phyloP scores from a whole-genome alignment of 2,329 filamentous ascomycete genomes.

The Penicillium glabrum region DNA sequence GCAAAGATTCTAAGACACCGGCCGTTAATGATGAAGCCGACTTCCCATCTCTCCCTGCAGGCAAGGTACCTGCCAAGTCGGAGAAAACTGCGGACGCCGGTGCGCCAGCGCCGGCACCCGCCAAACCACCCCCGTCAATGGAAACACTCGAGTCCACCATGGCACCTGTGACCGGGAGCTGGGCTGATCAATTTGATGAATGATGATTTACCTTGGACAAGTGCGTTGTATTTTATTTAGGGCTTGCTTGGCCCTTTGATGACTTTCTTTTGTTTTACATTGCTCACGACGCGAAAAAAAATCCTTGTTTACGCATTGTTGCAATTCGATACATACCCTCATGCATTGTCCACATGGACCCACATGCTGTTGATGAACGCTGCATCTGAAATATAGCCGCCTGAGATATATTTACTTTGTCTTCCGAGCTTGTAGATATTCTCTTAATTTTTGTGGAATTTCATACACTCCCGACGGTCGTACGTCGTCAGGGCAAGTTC shows the following conservation, averaged over 20 bases:
- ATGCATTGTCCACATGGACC: neutral
- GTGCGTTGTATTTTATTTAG: neutral
- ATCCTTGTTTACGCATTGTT: neutral
- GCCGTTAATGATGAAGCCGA: constrained; percentile 32
- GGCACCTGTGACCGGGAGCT: constrained; percentile 31
- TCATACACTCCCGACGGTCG: neutral
- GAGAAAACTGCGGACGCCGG: neutral
- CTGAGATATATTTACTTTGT: neutral
- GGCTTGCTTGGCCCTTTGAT: neutral
- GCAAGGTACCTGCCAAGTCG: constrained; percentile 22
- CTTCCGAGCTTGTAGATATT: neutral
- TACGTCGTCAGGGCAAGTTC: neutral
- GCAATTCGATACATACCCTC: constrained; percentile 19
- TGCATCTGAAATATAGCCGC: neutral
- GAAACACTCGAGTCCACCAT: constrained; percentile 27
- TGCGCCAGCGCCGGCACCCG: neutral
- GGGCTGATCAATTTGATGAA: constrained; percentile 36
- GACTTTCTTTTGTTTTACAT: constrained; percentile 12
- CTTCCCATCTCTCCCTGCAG: constrained; percentile 36
- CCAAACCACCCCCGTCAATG: constrained; percentile 12
- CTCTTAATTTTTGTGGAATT: neutral
- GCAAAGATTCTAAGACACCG: constrained; percentile 18
- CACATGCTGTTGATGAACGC: neutral
- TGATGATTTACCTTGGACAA: neutral
- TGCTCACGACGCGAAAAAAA: constrained; percentile 15